These are phyloP conservation scores for Asterella californica DNA, from an alignment of 225 moss, liverwort and hornwort species.

Conservation along the genomic window DNA sequence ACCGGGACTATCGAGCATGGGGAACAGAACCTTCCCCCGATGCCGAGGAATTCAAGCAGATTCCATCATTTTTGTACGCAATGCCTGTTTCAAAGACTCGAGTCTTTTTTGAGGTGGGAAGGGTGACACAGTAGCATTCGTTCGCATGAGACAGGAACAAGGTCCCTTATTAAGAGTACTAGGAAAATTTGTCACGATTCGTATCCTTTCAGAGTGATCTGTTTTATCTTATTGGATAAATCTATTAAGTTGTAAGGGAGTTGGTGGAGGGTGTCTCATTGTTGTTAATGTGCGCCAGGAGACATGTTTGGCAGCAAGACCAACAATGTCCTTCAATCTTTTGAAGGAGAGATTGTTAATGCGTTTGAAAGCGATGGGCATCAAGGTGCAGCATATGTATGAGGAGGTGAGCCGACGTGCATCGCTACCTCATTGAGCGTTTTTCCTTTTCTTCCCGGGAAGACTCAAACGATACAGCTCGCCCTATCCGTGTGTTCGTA, in stretches of 20 bases:
- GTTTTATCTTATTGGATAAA: background rate
- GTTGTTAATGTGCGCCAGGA: slow-evolving; percentile 50
- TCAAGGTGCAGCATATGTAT: slow-evolving; percentile 65
- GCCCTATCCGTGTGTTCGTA: background rate
- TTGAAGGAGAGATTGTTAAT: slow-evolving; percentile 75
- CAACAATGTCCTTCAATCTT: slow-evolving; percentile 82
- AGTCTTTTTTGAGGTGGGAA: slow-evolving; percentile 81
- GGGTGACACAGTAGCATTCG: background rate
- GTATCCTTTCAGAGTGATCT: background rate
- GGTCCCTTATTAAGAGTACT: background rate
- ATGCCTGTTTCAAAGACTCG: slow-evolving; percentile 84
- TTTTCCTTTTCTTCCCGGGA: background rate
- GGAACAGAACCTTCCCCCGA: slow-evolving; percentile 51
- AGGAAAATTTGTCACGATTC: no score
- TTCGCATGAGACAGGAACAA: background rate
- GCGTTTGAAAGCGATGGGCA: slow-evolving; percentile 78
- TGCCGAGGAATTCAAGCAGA: slow-evolving; percentile 54
- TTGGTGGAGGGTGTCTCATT: background rate
- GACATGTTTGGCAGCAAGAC: slow-evolving; percentile 96
- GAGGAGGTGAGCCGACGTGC: slow-evolving; percentile 65
- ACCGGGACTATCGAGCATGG: slow-evolving; percentile 73
- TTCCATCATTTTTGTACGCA: slow-evolving; percentile 85
- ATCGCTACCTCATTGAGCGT: background rate
- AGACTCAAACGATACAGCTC: no score
- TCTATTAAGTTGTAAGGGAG: background rate